Base-by-base conservation (phyloP, 805 yeast species). In the Lachancea dasiensis region DNA sequence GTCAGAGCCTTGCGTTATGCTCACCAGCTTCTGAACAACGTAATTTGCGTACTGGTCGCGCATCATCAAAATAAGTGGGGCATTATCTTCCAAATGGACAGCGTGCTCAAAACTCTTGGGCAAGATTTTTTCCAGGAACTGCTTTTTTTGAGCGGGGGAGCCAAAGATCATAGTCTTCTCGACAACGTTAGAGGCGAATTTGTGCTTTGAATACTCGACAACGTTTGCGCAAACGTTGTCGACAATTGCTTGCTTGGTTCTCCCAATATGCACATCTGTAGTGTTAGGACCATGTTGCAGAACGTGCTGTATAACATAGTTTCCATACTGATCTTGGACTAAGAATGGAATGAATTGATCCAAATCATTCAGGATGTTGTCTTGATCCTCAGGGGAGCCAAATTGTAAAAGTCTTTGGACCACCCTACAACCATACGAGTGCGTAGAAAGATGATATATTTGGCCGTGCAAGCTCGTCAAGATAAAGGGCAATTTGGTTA, bases 41-140 rank as follows among this genome's bases (percentile, higher is more conserved):
- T 92, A 92, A 61, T 92, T 92, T 17, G 97, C 99, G 64, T 82
- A 92, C 59, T 92, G 97, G 60, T 92, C 99, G 58, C 86, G 86
- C 86, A 92, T 87, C 97, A 92, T 89, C 42, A 81, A 68, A 17
- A 89, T 84, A 49, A 92, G 69, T 6, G 94, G 79, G 1, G 83
- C 72, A 37, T 73, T 73, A 47, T 81, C 89, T 38, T 69, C 75
- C 26, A 81, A 75, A 18, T 54, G 53, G 16, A 68, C 68, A 14
- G 69, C 67, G 19, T 59, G 63, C 19, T 58, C 63, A 25, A 59
- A 60, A 46, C 76, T 74, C 40, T 67, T 77, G 21, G 73, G 64
- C 63, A 81, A 62, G 11, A 90, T 85, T 50, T 77, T 83, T 39
- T 73, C 75, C 41, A 83, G 73, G 27, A 90, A 73, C 26, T 67